These are phyloP conservation scores for Telopea speciosissima DNA, from an alignment of 177 flowering plant genomes.

Conservation along the genomic window DNA sequence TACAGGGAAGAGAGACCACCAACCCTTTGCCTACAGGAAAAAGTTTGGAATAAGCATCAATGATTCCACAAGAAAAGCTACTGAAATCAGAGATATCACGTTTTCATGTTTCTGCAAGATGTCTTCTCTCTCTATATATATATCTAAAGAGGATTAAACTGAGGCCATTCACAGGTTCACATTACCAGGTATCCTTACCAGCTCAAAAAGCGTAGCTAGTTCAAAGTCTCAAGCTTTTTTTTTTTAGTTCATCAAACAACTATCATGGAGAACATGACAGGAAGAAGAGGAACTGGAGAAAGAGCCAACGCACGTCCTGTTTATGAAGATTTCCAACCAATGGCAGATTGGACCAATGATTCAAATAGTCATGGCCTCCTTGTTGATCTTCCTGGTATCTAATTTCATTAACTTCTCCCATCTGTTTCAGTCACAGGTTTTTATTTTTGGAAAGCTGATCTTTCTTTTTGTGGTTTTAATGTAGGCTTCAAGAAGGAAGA, in stretches of 20 bases:
- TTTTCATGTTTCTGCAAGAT: not conserved
- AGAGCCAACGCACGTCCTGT: not conserved
- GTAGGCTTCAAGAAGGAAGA: slow-evolving; percentile 28
- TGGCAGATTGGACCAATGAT: slow-evolving; percentile 23
- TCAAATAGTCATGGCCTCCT: slow-evolving; percentile 21
- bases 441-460: not conserved
- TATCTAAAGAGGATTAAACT: too few relatives aligned
- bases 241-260: not conserved
- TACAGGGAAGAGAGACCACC: too few relatives aligned
- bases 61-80: slow-evolving; percentile 16
- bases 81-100: not conserved
- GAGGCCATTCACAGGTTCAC: not conserved
- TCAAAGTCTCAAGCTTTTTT: not conserved
- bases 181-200: not conserved
- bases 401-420: not conserved
- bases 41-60: slow-evolving; percentile 24
- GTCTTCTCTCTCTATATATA: too few relatives aligned
- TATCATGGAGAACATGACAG: slow-evolving; percentile 12
- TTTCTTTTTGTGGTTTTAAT: not conserved
- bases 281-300: slow-evolving; percentile 7
- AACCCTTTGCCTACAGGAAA: not conserved
- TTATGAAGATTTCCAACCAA: slow-evolving; percentile 23
- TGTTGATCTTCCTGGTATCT: slow-evolving; percentile 25
- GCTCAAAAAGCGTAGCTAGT: not conserved
- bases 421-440: not conserved